Percentiles rank a stretch among this genome's conserved stretches.
These are phyloP conservation scores for Trichodelitschia bisporula DNA, from an alignment of 495 filamentous ascomycete genomes.

Conservation along the genomic window DNA sequence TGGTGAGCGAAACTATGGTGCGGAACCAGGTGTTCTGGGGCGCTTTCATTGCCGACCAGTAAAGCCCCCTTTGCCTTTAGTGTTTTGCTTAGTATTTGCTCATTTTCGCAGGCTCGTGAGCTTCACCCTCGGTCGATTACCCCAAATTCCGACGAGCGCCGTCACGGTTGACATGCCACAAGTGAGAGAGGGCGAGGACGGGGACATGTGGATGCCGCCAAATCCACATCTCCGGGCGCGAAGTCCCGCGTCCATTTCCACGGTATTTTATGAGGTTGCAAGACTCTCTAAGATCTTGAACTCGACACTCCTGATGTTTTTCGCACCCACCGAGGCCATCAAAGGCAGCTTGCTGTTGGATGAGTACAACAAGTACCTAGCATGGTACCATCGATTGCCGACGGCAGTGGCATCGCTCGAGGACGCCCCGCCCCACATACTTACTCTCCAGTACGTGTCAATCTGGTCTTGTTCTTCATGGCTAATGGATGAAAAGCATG, in stretches of 20 bases:
- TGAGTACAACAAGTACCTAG: constrained; percentile 4
- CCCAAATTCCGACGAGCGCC: constrained; percentile 4
- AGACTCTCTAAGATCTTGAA: constrained; percentile 6
- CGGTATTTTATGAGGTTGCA: constrained; percentile 5
- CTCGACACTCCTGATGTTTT: constrained; percentile 7
- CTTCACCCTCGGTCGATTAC: constrained; percentile 6
- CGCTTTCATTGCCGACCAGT: constrained; percentile 8
- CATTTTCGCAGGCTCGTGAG: constrained; percentile 4
- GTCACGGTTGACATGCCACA: constrained; percentile 6
- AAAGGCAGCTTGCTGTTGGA: constrained; percentile 4
- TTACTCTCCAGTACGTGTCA: constrained; percentile 4
- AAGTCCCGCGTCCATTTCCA: constrained; percentile 2
- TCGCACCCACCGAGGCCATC: constrained; percentile 3
- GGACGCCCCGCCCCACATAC: constrained; percentile 5
- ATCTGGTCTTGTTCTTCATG: background rate
- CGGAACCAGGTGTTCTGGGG: constrained; percentile 8
- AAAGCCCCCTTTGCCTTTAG: background rate
- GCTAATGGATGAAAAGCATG: constrained; percentile 9
- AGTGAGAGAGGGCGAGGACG: constrained; percentile 2
- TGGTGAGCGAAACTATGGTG: no score
- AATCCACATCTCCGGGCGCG: background rate
- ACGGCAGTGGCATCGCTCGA: constrained; percentile 1
- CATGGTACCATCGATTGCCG: constrained; percentile 4
- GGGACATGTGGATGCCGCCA: constrained; percentile 3
- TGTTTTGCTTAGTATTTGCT: background rate